A percentile compares a stretch with the other conserved stretches of the same genome.
Evolutionary conservation across 345 rosid species (phyloP).

Genomic region (Mangifera indica): DNA sequence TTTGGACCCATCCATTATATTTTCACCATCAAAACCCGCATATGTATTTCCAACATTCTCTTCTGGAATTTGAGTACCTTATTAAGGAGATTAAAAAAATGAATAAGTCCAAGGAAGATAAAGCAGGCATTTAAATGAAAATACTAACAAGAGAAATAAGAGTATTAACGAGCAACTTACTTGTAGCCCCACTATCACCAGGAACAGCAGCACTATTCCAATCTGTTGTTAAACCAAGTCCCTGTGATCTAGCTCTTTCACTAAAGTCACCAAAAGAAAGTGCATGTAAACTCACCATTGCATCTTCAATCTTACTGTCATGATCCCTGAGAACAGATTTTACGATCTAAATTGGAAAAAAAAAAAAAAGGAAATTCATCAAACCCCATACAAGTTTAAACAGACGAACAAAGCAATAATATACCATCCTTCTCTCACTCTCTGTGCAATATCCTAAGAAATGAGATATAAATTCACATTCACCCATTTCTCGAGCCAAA

Average conservation of each 20-base stretch:
- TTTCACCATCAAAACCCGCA: constrained; percentile 8
- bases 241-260: constrained; percentile 21
- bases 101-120: background rate
- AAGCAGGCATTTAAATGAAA: background rate
- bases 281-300: constrained; percentile 35
- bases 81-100: background rate
- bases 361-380: constrained; percentile 13
- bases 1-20: constrained; percentile 28
- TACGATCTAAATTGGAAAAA: constrained; percentile 29
- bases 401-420: background rate
- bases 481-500: background rate
- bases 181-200: constrained; percentile 9
- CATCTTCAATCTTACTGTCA: constrained; percentile 45
- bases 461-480: background rate
- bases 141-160: background rate
- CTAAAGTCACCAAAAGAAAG: constrained; percentile 21
- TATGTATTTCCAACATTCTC: constrained; percentile 16
- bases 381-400: constrained; percentile 4
- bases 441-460: background rate
- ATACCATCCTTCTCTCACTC: background rate
- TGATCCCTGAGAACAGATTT: constrained; percentile 31
- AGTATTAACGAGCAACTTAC: constrained; percentile 16
- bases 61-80: constrained; percentile 27
- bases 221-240: constrained; percentile 15
- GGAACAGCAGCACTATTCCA: constrained; percentile 23